A percentile compares a stretch with the other conserved stretches of the same genome.
Conservation (phyloP, 768 basidiomycete species). For the Xerocomellus intermedius region DNA sequence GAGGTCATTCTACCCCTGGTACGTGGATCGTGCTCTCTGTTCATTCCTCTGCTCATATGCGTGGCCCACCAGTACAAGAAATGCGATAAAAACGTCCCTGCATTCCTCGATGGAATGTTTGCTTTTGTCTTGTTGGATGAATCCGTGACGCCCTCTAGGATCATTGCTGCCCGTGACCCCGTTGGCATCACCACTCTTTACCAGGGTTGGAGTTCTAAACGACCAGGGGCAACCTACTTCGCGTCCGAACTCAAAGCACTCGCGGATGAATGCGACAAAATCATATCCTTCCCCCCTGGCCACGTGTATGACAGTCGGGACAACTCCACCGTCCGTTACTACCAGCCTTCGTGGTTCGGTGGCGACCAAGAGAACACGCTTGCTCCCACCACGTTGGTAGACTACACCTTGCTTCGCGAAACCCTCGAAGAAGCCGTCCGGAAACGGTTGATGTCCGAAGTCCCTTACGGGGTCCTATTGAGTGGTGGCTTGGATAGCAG, state of each 20-base stretch:
- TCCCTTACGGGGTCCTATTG: slow-evolving; percentile 95
- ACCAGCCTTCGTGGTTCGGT: slow-evolving; percentile 84
- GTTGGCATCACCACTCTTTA: slow-evolving; percentile 99
- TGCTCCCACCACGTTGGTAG: slow-evolving; percentile 54
- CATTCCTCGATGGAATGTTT: slow-evolving; percentile 95
- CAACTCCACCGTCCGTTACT: slow-evolving; percentile 78
- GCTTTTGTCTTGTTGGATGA: slow-evolving; percentile 96
- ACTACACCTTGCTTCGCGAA: slow-evolving; percentile 72
- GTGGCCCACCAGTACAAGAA: slow-evolving; percentile 67
- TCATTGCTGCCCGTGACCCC: slow-evolving; percentile 96
- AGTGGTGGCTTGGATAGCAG: slow-evolving; percentile 96
- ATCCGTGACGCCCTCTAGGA: slow-evolving; percentile 80
- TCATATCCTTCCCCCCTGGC: slow-evolving; percentile 95
- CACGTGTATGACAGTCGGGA: slow-evolving; percentile 91
- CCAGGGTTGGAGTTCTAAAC: slow-evolving; percentile 87
- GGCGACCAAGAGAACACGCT: slow-evolving; percentile 69
- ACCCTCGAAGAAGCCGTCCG: slow-evolving; percentile 88
- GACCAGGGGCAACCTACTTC: slow-evolving; percentile 85
- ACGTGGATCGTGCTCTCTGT: slow-evolving; percentile 20
- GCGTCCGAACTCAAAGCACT: slow-evolving; percentile 95
- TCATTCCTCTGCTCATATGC: not conserved
- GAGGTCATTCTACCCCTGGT: slow-evolving; percentile 96
- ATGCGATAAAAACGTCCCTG: slow-evolving; percentile 72
- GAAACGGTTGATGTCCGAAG: slow-evolving; percentile 97
- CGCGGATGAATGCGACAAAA: slow-evolving; percentile 87